phyloP scores from a whole-genome alignment of 306 rosid genomes.

The Prunus fruticosa region DNA sequence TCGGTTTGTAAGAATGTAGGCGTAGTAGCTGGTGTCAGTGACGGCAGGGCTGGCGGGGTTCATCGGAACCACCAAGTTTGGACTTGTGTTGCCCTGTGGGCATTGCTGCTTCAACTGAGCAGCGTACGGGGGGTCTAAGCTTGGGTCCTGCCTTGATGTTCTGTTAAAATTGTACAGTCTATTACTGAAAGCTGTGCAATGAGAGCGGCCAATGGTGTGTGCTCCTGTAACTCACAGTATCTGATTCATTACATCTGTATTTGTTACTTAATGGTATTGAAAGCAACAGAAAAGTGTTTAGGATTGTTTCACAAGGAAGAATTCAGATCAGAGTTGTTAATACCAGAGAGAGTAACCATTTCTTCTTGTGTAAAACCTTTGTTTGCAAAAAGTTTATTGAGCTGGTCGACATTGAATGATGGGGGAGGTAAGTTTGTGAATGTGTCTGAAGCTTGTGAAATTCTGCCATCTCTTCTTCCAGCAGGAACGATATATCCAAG shows the following conservation, averaged over 20 bases:
- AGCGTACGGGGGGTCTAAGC: constrained; percentile 48
- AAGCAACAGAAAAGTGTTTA: no score
- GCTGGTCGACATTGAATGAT: constrained; percentile 50
- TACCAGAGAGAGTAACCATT: constrained; percentile 79
- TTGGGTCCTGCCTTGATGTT: constrained; percentile 55
- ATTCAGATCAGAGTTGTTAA: background rate
- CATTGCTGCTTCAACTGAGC: constrained; percentile 49
- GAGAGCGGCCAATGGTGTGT: constrained; percentile 75
- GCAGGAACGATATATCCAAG: constrained; percentile 68
- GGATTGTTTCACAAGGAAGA: background rate
- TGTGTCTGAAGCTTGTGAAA: constrained; percentile 58
- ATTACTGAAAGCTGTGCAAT: constrained; percentile 49
- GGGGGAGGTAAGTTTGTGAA: constrained; percentile 57
- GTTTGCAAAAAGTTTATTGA: constrained; percentile 46
- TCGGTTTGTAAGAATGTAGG: constrained; percentile 36
- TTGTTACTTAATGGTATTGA: background rate
- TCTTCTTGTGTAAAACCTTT: constrained; percentile 76
- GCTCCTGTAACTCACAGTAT: constrained; percentile 43
- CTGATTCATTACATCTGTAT: background rate
- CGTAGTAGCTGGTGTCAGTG: constrained; percentile 46
- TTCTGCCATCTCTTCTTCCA: constrained; percentile 80
- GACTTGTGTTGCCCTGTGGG: constrained; percentile 49
- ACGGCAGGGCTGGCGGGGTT: constrained; percentile 47
- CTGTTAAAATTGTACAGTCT: constrained; percentile 67
- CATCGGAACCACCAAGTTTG: constrained; percentile 56